Conservation (phyloP, 768 basidiomycete species). For the Cantharellus cinnabarinus region DNA sequence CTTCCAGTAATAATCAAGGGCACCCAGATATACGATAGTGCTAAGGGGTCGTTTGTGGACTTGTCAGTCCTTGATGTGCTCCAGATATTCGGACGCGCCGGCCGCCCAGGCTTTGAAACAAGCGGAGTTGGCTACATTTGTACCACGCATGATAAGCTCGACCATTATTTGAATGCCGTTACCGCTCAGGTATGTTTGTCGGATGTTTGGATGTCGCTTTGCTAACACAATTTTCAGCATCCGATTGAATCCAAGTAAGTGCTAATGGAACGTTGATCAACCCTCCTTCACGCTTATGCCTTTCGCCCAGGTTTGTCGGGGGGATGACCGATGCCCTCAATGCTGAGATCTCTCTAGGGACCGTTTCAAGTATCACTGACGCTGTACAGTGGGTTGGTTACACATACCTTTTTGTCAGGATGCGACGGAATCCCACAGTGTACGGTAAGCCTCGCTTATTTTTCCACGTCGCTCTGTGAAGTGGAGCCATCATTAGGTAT, state of each 20-base stretch:
- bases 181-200: constrained; percentile 48
- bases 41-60: constrained; percentile 77
- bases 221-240: constrained; percentile 27
- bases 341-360: constrained; percentile 87
- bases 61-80: constrained; percentile 87
- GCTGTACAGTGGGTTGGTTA: constrained; percentile 91
- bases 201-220: background rate
- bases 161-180: constrained; percentile 75
- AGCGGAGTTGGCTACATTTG: constrained; percentile 97
- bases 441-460: constrained; percentile 35
- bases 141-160: constrained; percentile 80
- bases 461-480: background rate
- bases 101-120: constrained; percentile 64
- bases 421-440: constrained; percentile 74
- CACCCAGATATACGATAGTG: constrained; percentile 86
- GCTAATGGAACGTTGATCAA: background rate
- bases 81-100: constrained; percentile 95
- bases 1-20: constrained; percentile 79
- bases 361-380: constrained; percentile 70
- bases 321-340: constrained; percentile 86
- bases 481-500: constrained; percentile 32
- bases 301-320: constrained; percentile 34
- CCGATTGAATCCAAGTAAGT: constrained; percentile 90
- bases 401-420: constrained; percentile 88
- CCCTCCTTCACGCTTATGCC: background rate